These are phyloP conservation scores for Alternaria brassicicola DNA, from an alignment of 2,329 filamentous ascomycete genomes.

Conservation along the genomic window DNA sequence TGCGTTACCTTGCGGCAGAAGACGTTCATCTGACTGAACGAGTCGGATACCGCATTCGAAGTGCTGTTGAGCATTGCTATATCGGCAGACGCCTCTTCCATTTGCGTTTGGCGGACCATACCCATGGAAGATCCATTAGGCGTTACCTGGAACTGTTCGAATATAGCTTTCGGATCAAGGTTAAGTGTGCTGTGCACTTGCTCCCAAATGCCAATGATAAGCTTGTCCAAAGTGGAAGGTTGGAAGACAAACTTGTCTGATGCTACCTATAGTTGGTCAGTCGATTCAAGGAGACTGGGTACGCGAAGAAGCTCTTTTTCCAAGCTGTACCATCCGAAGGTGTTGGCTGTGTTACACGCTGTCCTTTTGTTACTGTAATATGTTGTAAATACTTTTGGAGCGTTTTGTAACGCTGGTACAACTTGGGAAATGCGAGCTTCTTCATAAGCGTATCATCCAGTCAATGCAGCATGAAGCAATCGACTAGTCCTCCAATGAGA, in stretches of 20 bases:
- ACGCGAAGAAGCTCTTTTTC: no score
- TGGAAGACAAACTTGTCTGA: conserved; percentile 52
- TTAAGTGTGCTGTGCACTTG: conserved; percentile 54
- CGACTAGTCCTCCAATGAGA: background rate
- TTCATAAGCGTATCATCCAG: background rate
- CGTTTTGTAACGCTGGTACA: background rate
- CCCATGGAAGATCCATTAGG: conserved; percentile 21
- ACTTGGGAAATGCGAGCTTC: background rate
- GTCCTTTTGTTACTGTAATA: no score
- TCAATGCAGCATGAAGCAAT: background rate
- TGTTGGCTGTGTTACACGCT: no score
- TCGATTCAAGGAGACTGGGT: background rate
- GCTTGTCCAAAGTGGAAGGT: conserved; percentile 56
- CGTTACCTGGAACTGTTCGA: conserved; percentile 39
- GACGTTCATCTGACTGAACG: conserved; percentile 52
- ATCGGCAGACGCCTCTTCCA: conserved; percentile 8
- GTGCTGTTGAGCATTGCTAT: conserved; percentile 21
- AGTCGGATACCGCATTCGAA: conserved; percentile 18
- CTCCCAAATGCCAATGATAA: conserved; percentile 59
- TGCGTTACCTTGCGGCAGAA: conserved; percentile 55
- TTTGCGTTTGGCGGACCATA: conserved; percentile 15
- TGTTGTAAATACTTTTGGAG: no score
- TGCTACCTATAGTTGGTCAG: conserved; percentile 12
- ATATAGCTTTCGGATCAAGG: conserved; percentile 49
- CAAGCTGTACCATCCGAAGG: no score